phyloP scores from a whole-genome alignment of 176 grass and related monocot genomes.

The Pontederia paniculata region DNA sequence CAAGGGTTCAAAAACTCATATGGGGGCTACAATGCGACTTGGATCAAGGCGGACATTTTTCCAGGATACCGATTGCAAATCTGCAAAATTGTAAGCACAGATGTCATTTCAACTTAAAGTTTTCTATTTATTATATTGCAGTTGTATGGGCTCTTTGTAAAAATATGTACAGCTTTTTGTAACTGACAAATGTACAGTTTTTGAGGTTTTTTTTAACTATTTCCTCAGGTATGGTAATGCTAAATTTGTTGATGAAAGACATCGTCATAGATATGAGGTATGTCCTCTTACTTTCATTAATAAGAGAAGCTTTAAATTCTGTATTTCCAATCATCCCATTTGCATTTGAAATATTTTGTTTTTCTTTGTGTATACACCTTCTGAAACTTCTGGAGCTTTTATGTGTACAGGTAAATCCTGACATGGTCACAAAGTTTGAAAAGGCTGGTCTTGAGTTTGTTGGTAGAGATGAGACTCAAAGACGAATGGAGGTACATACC shows the following conservation, averaged over 20 bases:
- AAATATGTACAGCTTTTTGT: background rate
- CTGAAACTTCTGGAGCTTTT: background rate
- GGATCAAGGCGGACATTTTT: slow-evolving; percentile 89
- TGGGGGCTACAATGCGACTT: slow-evolving; percentile 96
- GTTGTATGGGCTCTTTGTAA: background rate
- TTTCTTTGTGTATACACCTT: background rate
- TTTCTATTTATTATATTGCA: background rate
- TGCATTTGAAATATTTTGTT: slow-evolving; percentile 2
- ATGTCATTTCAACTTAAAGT: background rate
- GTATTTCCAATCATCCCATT: background rate
- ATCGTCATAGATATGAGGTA: slow-evolving; percentile 97
- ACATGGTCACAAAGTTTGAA: slow-evolving; percentile 36
- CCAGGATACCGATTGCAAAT: slow-evolving; percentile 46
- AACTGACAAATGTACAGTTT: slow-evolving; percentile 1
- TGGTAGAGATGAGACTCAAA: slow-evolving; percentile 38
- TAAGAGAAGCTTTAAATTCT: slow-evolving; percentile 5
- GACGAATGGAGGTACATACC: slow-evolving; percentile 32
- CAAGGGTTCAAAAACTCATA: slow-evolving; percentile 12
- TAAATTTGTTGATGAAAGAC: slow-evolving; percentile 64
- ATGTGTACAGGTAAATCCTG: slow-evolving; percentile 42
- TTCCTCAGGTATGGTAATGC: slow-evolving; percentile 59
- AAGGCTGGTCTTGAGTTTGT: slow-evolving; percentile 36
- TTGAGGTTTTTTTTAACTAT: slow-evolving; percentile 9
- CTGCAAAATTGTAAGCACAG: slow-evolving; percentile 68
- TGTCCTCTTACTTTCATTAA: slow-evolving; percentile 6